Percentiles rank a stretch among this genome's conserved stretches.
Conservation (phyloP, 2,329 filamentous ascomycete genomes). For the Hortaea sp. region DNA sequence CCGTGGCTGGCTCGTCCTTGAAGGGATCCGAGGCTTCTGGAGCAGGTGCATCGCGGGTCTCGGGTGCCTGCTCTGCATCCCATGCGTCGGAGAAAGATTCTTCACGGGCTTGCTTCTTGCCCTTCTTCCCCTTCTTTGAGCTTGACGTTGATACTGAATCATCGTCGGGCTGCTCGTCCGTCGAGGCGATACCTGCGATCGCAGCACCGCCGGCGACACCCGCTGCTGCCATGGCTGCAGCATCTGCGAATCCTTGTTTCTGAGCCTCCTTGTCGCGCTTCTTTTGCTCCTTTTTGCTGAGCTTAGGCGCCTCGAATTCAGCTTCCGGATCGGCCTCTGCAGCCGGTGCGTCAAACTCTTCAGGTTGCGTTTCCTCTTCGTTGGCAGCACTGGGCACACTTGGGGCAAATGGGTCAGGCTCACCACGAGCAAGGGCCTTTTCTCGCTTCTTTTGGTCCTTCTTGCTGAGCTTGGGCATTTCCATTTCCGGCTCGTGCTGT, state of each 20-base stretch:
- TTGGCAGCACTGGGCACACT: not conserved
- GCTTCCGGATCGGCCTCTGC: slow-evolving; percentile 1
- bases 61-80: not conserved
- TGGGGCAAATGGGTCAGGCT: not conserved
- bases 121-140: slow-evolving; percentile 24
- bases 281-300: slow-evolving; percentile 29
- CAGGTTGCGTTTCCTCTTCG: not conserved
- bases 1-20: slow-evolving; percentile 8
- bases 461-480: slow-evolving; percentile 20
- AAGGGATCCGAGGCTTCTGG: slow-evolving; percentile 8
- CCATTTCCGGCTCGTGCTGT: slow-evolving; percentile 14
- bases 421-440: slow-evolving; percentile 23
- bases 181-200: slow-evolving; percentile 11
- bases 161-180: slow-evolving; percentile 13
- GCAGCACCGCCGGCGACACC: slow-evolving; percentile 13
- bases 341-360: not conserved
- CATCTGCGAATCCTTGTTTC: slow-evolving; percentile 18
- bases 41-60: slow-evolving; percentile 14
- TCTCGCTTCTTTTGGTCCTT: slow-evolving; percentile 33
- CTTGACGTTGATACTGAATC: slow-evolving; percentile 7
- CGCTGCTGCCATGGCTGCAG: slow-evolving; percentile 19
- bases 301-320: slow-evolving; percentile 19
- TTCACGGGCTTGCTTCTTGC: slow-evolving; percentile 26
- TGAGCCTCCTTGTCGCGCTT: slow-evolving; percentile 34
- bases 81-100: too few species aligned